Evolutionary conservation across 148 eudicot species (phyloP).

Genomic region (Simmondsia chinensis): DNA sequence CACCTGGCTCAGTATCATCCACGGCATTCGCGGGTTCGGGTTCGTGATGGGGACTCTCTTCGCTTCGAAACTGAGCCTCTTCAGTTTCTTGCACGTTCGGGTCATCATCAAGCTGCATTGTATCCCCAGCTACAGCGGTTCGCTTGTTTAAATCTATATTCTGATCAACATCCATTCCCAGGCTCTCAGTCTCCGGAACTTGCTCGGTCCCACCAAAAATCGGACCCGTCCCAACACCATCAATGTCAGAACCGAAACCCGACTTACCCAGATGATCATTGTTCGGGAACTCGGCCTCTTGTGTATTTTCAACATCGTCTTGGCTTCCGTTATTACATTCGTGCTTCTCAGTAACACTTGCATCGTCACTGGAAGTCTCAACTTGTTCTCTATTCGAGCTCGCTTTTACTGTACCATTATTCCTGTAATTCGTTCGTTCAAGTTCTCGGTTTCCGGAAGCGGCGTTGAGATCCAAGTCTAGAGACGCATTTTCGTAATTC

Average conservation of each 20-base stretch:
- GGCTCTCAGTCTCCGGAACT: conserved; percentile 67
- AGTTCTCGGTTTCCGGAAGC: conserved; percentile 17
- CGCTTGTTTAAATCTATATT: conserved; percentile 30
- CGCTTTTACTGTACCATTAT: conserved; percentile 15
- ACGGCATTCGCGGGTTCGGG: conserved; percentile 21
- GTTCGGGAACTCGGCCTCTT: conserved; percentile 66
- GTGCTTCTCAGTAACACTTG: conserved; percentile 82
- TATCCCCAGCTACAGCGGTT: conserved; percentile 35
- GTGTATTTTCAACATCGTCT: conserved; percentile 53
- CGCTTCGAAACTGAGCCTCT: conserved; percentile 16
- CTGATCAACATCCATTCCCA: conserved; percentile 24
- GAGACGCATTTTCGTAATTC: conserved; percentile 55
- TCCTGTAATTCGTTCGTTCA: conserved; percentile 27
- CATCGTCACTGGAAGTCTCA: conserved; percentile 52
- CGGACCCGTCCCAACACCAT: conserved; percentile 57
- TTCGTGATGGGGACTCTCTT: conserved; percentile 15
- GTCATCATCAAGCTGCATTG: conserved; percentile 67
- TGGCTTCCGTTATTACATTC: conserved; percentile 59
- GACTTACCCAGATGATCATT: conserved; percentile 39
- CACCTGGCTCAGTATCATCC: conserved; percentile 51
- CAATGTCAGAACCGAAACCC: conserved; percentile 79
- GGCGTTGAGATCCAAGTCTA: conserved; percentile 38
- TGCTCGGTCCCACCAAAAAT: conserved; percentile 48
- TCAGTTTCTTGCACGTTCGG: conserved; percentile 37
- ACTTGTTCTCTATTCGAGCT: conserved; percentile 23